Evolutionary conservation across 2,329 filamentous ascomycete genomes (phyloP).

Genomic region (Arachnomyces sp.): DNA sequence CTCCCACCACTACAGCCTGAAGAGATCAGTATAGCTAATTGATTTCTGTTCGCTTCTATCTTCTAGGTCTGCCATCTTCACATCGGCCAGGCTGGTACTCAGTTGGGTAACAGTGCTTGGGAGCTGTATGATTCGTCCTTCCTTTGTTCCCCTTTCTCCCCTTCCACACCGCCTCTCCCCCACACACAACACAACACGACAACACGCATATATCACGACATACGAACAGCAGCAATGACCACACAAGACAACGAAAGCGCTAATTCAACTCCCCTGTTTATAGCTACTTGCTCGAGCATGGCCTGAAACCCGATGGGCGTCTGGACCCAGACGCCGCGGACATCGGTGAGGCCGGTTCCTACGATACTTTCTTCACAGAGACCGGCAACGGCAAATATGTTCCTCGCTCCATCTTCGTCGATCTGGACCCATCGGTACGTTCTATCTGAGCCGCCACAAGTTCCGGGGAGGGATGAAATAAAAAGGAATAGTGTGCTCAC

Average conservation of each 20-base stretch:
- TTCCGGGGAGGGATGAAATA: not conserved
- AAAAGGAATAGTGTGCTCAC: slow-evolving; percentile 1
- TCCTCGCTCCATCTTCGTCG: slow-evolving; percentile 60
- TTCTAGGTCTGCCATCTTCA: slow-evolving; percentile 57
- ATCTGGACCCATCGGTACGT: slow-evolving; percentile 56
- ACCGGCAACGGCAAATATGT: slow-evolving; percentile 60
- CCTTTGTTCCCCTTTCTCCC: slow-evolving; percentile 18
- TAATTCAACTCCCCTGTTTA: slow-evolving; percentile 1
- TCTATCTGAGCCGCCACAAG: no score
- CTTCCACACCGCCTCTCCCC: slow-evolving; percentile 6
- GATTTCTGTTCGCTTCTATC: slow-evolving; percentile 3
- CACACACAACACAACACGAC: not conserved
- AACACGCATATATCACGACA: not conserved
- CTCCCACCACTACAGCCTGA: slow-evolving; percentile 3
- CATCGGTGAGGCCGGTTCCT: slow-evolving; percentile 48
- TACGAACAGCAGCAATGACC: not conserved
- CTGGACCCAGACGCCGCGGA: slow-evolving; percentile 49
- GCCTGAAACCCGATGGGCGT: slow-evolving; percentile 53
- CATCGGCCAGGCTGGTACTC: slow-evolving; percentile 60
- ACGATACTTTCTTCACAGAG: slow-evolving; percentile 61
- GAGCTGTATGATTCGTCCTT: slow-evolving; percentile 51
- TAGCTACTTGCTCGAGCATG: slow-evolving; percentile 61
- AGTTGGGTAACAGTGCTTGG: slow-evolving; percentile 63
- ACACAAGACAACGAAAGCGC: not conserved
- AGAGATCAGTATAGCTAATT: not conserved